phyloP scores from a whole-genome alignment of 192 early-diverging fungal species.

The Mortierella alpina region DNA sequence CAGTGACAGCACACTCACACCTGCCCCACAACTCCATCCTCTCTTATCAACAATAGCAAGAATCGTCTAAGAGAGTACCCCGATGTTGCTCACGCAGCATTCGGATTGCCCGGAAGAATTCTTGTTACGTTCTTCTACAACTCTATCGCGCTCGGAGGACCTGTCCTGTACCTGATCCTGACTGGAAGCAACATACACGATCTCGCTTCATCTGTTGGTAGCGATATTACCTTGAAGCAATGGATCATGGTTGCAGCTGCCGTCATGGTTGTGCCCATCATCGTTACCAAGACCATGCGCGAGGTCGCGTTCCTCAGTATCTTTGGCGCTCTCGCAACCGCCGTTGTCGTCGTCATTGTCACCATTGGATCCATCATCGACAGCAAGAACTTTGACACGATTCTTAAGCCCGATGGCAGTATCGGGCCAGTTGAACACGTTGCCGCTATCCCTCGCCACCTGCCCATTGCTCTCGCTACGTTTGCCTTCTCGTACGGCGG shows the following conservation, averaged over 20 bases:
- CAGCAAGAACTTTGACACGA: slow-evolving; percentile 52
- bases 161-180: slow-evolving; percentile 72
- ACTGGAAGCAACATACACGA: slow-evolving; percentile 70
- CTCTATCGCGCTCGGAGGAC: slow-evolving; percentile 64
- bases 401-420: slow-evolving; percentile 1
- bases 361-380: slow-evolving; percentile 60
- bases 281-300: slow-evolving; percentile 74
- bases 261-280: slow-evolving; percentile 71
- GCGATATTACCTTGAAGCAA: slow-evolving; percentile 49
- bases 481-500: slow-evolving; percentile 78
- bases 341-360: slow-evolving; percentile 72
- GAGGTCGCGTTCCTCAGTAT: slow-evolving; percentile 70
- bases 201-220: slow-evolving; percentile 57
- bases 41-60: slow-evolving; percentile 30
- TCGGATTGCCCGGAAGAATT: slow-evolving; percentile 59
- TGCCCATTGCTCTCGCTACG: slow-evolving; percentile 73
- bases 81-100: slow-evolving; percentile 71
- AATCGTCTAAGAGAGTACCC: slow-evolving; percentile 68
- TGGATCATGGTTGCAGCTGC: slow-evolving; percentile 71
- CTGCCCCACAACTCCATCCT: neutral
- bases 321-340: slow-evolving; percentile 74
- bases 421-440: slow-evolving; percentile 42
- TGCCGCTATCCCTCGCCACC: slow-evolving; percentile 58
- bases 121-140: slow-evolving; percentile 67
- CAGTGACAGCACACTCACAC: neutral